Percentiles rank a stretch among this genome's conserved stretches.
Evolutionary conservation across 2,329 filamentous ascomycete species (phyloP).

Genomic region (Ophiostoma ips): DNA sequence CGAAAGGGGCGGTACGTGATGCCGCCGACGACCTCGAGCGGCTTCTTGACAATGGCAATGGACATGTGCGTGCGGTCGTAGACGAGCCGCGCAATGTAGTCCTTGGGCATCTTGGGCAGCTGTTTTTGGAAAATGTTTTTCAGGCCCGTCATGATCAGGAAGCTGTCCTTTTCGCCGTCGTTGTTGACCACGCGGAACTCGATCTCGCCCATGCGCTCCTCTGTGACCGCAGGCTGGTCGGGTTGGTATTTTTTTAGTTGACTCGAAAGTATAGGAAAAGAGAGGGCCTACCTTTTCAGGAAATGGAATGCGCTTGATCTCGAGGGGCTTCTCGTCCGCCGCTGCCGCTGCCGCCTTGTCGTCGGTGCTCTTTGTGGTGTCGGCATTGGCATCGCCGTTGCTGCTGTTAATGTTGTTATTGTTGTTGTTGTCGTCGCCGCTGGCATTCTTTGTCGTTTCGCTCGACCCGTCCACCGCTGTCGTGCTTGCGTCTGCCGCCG

Average conservation of each 20-base stretch:
- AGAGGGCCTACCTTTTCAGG: conserved; percentile 59
- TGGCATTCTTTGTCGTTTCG: background rate
- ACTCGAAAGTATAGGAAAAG: background rate
- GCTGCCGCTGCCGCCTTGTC: background rate
- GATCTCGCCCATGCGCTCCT: conserved; percentile 88
- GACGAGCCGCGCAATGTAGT: conserved; percentile 93
- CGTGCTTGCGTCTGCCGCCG: background rate
- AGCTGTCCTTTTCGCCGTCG: conserved; percentile 72
- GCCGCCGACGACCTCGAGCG: conserved; percentile 86
- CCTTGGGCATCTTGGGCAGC: conserved; percentile 97
- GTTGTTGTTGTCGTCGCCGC: too few relatives aligned
- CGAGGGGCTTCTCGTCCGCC: background rate
- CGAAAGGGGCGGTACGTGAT: conserved; percentile 96
- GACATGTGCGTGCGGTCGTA: conserved; percentile 94
- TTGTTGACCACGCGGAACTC: conserved; percentile 98
- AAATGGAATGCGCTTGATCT: conserved; percentile 60
- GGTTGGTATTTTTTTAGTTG: too few relatives aligned
- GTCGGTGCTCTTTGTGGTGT: background rate
- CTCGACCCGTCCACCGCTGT: too few relatives aligned
- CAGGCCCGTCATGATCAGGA: conserved; percentile 86
- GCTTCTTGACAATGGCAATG: conserved; percentile 95
- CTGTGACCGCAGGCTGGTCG: conserved; percentile 61
- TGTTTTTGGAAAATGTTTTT: conserved; percentile 99
- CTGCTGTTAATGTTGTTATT: background rate
- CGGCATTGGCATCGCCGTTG: too few relatives aligned